Evolutionary conservation across 163 green algal species (phyloP).

Genomic region (Coccomyxa subellipsoidea): DNA sequence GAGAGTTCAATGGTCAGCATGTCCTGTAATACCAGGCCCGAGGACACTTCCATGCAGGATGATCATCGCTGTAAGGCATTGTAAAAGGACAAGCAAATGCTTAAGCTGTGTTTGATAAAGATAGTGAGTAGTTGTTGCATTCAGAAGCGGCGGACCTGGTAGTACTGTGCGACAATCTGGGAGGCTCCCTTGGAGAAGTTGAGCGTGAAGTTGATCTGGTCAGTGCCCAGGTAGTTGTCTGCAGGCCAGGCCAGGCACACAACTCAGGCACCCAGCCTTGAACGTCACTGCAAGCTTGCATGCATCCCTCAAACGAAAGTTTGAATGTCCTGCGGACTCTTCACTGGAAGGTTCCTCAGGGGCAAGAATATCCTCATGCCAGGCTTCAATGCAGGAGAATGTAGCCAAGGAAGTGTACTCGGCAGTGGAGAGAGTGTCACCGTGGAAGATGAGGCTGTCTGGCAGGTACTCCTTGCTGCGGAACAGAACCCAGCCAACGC

Average conservation of each 20-base stretch:
- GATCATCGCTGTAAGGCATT: too few relatives aligned
- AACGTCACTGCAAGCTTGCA: too few relatives aligned
- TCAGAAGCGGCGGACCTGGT: slow-evolving; percentile 28
- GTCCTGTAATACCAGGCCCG: too few relatives aligned
- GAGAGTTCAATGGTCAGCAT: too few relatives aligned
- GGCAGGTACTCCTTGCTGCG: slow-evolving; percentile 43
- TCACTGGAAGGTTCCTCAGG: too few relatives aligned
- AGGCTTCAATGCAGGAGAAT: too few relatives aligned
- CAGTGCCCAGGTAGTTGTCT: slow-evolving; percentile 30
- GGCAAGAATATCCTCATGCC: too few relatives aligned
- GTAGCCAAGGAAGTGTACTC: too few relatives aligned
- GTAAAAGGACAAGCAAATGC: neutral
- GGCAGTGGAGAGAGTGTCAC: neutral
- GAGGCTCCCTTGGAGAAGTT: slow-evolving; percentile 63
- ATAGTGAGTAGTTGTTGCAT: neutral
- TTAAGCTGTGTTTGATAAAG: neutral
- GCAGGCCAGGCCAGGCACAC: neutral
- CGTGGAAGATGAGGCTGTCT: slow-evolving; percentile 46
- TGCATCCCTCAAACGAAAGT: too few relatives aligned
- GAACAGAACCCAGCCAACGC: slow-evolving; percentile 64
- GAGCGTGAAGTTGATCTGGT: slow-evolving; percentile 62
- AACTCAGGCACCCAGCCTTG: too few relatives aligned
- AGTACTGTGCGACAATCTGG: slow-evolving; percentile 59
- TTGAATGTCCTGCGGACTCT: too few relatives aligned
- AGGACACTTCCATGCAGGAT: too few relatives aligned